Conservation (phyloP, 1,284 basidiomycete genomes). For the Ustilago nuda region DNA sequence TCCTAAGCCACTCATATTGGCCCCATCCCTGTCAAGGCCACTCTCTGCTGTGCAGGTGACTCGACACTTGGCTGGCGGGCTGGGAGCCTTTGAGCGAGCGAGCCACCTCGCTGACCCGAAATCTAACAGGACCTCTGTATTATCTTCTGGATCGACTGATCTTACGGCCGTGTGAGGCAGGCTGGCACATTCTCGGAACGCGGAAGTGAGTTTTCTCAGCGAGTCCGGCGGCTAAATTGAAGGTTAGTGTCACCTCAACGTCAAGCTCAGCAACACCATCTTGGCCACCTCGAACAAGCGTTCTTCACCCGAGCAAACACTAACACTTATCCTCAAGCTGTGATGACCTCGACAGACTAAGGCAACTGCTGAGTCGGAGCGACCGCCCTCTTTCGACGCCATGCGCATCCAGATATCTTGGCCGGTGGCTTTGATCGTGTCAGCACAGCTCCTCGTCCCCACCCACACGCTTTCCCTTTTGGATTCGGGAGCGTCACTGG, state of each 20-base stretch:
- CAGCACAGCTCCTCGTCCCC: slow-evolving; percentile 11
- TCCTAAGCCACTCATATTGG: too few species aligned
- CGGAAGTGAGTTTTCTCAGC: slow-evolving; percentile 3
- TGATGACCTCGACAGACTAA: slow-evolving; percentile 10
- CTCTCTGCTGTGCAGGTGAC: too few species aligned
- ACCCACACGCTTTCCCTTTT: slow-evolving; percentile 15
- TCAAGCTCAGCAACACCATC: slow-evolving; percentile 3
- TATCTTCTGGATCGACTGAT: too few species aligned
- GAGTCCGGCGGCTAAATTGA: neutral
- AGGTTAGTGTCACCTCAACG: slow-evolving; percentile 11
- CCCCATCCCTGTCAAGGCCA: too few species aligned
- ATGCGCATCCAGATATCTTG: slow-evolving; percentile 23
- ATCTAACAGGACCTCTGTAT: too few species aligned
- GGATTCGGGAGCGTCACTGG: slow-evolving; percentile 18
- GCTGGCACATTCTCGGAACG: slow-evolving; percentile 4
- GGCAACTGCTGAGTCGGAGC: slow-evolving; percentile 1
- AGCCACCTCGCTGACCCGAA: too few species aligned
- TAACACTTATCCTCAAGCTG: neutral
- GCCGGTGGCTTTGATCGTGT: slow-evolving; percentile 12
- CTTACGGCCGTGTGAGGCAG: too few species aligned
- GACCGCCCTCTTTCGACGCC: neutral
- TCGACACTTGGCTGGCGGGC: too few species aligned
- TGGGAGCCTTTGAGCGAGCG: too few species aligned
- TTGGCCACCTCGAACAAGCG: neutral
- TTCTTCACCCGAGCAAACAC: neutral